A percentile compares a stretch with the other conserved stretches of the same genome.
Evolutionary conservation across 2,329 filamentous ascomycete species (phyloP).

Genomic region (Botrytis tulipae): DNA sequence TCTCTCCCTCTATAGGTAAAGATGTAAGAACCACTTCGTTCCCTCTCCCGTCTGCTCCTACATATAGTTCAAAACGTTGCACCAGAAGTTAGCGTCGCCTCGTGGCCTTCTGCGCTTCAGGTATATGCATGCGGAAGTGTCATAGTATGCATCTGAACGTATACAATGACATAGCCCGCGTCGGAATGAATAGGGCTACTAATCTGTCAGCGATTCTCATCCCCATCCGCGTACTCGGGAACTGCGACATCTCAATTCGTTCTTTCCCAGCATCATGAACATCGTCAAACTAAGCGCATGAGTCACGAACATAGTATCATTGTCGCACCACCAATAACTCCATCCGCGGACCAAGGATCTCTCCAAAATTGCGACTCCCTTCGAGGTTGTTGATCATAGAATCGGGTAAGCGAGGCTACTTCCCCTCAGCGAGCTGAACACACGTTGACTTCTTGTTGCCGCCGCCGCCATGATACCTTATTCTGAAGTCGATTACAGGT

Average conservation of each 20-base stretch:
- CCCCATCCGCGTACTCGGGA: not conserved
- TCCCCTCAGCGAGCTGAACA: not conserved
- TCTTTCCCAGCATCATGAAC: fast-evolving
- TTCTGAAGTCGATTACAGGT: not conserved
- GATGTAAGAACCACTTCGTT: not conserved
- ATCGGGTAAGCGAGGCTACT: not conserved
- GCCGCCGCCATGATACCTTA: too few relatives aligned
- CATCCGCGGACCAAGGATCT: not conserved
- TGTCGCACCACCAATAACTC: not conserved
- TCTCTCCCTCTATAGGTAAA: too few relatives aligned
- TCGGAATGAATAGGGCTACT: too few relatives aligned
- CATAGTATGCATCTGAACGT: fast-evolving
- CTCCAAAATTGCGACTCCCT: not conserved
- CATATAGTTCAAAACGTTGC: too few relatives aligned
- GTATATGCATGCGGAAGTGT: not conserved
- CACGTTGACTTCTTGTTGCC: not conserved
- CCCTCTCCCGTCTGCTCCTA: fast-evolving
- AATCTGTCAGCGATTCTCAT: not conserved
- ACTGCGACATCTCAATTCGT: fast-evolving
- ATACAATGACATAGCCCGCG: too few relatives aligned
- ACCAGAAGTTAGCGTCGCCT: too few relatives aligned
- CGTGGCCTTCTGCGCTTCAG: fast-evolving
- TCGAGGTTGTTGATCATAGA: not conserved
- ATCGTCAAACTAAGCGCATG: not conserved
- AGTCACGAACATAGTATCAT: not conserved